Base-by-base conservation (phyloP, 1,139 yeast genomes). In the Lodderomyces orthopsilosis region DNA sequence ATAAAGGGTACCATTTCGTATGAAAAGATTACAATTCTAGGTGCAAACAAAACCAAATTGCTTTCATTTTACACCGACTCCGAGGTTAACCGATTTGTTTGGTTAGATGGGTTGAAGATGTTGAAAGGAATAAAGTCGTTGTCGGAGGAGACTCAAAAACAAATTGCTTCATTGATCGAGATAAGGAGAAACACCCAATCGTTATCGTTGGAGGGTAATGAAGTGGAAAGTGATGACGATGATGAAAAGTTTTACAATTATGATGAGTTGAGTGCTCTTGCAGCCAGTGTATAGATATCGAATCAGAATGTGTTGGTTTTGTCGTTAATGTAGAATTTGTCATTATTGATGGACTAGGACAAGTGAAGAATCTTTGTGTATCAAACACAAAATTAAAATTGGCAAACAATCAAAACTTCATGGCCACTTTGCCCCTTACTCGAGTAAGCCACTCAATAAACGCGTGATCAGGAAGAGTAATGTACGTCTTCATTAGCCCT, bases 21-120 rank as follows among this genome's bases (percentile, higher is more conserved):
- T 51, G 81, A 79, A 41, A 79, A 75, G 51, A 78, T 82, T 44
- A 65, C 76, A 1, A 58, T 82, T 18, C 46, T 72, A 6, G 81
- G 77, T 28, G 67, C 70, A 35, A 63, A 64, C 35, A 61, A 63
- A 34, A 68, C 71, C 44, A 57, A 60, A 18, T 51, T 81, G 13
- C 69, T 87, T 46, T 63, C 73, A 19, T 84, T 87, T 54, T 86
- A 76, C 59, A 78, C 87, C 6, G 93, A 86, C 50, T 83, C 90
- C 5, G 77, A 79, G 48, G 89, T 84, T 41, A 76, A 80, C 46
- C 81, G 85, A 42, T 79, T 77, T 46, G 80, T 83, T 9, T 88
- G 95, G 94, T 69, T 84, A 38, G 95, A 88, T 62, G 96, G 95
- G 1, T 62, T 88, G 45, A 81, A 79, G 58, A 70, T 87, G 75